These are phyloP conservation scores for Chernovozyma sophiae-reginae DNA, from an alignment of 1,139 yeast genomes.

Conservation along the genomic window DNA sequence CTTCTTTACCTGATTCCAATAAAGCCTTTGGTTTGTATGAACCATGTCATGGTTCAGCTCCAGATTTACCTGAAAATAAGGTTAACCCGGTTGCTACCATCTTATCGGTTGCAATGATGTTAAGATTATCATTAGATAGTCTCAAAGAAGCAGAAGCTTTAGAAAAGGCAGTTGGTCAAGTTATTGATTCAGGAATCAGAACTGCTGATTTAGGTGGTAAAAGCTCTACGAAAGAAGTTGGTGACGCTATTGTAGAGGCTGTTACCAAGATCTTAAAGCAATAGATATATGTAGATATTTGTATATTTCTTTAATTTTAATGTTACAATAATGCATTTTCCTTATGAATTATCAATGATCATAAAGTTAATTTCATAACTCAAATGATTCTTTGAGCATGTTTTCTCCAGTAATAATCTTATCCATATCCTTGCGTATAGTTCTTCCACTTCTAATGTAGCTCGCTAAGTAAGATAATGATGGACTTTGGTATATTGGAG, in stretches of 20 bases:
- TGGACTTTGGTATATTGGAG: conserved; percentile 4
- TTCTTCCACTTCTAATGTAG: conserved; percentile 5
- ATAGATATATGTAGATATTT: too few relatives aligned
- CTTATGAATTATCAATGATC: too few relatives aligned
- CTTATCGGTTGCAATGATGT: conserved; percentile 95
- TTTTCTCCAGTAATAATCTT: conserved; percentile 1
- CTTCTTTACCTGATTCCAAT: conserved; percentile 92
- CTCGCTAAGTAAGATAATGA: conserved; percentile 6
- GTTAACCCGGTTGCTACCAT: conserved; percentile 96
- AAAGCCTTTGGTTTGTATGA: conserved; percentile 93
- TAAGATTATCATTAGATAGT: conserved; percentile 79
- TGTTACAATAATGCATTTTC: not conserved
- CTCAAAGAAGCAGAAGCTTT: conserved; percentile 82
- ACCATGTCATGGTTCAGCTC: conserved; percentile 99
- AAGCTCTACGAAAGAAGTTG: conserved; percentile 80
- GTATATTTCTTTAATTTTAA: not conserved
- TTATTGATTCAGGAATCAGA: conserved; percentile 77
- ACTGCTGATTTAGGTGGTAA: conserved; percentile 89
- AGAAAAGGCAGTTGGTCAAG: conserved; percentile 82
- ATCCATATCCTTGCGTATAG: conserved; percentile 6
- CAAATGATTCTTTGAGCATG: not conserved
- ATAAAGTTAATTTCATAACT: too few relatives aligned
- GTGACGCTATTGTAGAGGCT: conserved; percentile 81
- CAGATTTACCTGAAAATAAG: conserved; percentile 81
- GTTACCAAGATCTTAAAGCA: conserved; percentile 52